Percentiles rank a stretch among this genome's conserved stretches.
These are phyloP conservation scores for Auriscalpium orientale DNA, from an alignment of 768 basidiomycete species.

Conservation along the genomic window DNA sequence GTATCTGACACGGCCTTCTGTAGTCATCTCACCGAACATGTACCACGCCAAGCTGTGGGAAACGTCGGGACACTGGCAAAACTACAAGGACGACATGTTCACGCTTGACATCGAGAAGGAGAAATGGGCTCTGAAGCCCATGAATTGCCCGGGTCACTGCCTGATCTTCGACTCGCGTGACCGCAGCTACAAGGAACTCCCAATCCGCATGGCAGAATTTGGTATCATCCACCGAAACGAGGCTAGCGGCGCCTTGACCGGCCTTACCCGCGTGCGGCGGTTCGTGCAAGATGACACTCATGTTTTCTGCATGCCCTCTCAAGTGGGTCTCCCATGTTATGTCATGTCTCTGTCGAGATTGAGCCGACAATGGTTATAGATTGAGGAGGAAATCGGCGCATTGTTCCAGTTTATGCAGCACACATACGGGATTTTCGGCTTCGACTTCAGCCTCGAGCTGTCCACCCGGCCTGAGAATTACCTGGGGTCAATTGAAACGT, in stretches of 20 bases:
- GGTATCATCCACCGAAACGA: conserved; percentile 97
- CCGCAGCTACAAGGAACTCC: conserved; percentile 90
- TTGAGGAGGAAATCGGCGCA: conserved; percentile 77
- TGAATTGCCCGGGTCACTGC: conserved; percentile 99
- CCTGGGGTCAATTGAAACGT: conserved; percentile 82
- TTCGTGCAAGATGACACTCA: conserved; percentile 99
- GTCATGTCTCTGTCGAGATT: not conserved
- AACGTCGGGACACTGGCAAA: conserved; percentile 96
- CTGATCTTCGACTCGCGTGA: conserved; percentile 93
- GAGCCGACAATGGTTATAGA: conserved; percentile 33
- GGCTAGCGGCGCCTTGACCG: conserved; percentile 88
- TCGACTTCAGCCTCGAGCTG: conserved; percentile 88
- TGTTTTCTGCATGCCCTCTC: conserved; percentile 94
- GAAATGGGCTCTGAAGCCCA: conserved; percentile 92
- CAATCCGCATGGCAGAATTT: conserved; percentile 97
- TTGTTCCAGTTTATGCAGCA: conserved; percentile 95
- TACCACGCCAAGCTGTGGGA: conserved; percentile 96
- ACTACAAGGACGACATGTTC: conserved; percentile 99
- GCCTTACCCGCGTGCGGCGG: conserved; percentile 85
- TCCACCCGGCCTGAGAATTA: conserved; percentile 95
- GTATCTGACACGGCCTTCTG: not conserved
- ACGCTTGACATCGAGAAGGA: conserved; percentile 91
- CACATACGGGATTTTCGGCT: conserved; percentile 90
- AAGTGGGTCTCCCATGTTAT: conserved; percentile 34
- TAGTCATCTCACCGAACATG: conserved; percentile 97